phyloP scores from a whole-genome alignment of 306 rosid species.

The Mimosa bimucronata region DNA sequence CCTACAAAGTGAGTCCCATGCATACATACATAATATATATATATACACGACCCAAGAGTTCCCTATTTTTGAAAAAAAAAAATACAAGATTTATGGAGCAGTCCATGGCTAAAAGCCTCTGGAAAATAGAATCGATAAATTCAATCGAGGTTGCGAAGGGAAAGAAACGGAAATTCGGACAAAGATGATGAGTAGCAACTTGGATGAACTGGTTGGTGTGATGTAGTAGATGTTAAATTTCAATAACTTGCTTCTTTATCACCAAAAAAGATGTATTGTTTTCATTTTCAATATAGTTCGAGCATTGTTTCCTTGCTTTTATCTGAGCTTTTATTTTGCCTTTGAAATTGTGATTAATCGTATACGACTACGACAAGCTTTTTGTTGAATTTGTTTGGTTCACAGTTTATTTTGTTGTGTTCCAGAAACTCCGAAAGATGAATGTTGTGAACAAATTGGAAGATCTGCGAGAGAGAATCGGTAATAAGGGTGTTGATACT shows the following conservation, averaged over 20 bases:
- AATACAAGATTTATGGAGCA: too few species aligned
- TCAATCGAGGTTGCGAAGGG: not conserved
- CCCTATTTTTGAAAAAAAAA: too few species aligned
- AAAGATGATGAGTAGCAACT: conserved; percentile 29
- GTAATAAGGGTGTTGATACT: conserved; percentile 54
- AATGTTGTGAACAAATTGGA: conserved; percentile 52
- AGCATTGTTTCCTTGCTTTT: conserved; percentile 21
- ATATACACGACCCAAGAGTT: too few species aligned
- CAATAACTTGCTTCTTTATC: not conserved
- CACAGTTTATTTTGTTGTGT: not conserved
- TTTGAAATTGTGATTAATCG: not conserved
- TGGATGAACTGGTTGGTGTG: conserved; percentile 63
- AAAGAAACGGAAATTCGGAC: conserved; percentile 30
- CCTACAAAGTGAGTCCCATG: too few species aligned
- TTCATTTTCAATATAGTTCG: not conserved
- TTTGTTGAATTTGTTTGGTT: not conserved
- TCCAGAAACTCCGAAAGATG: conserved; percentile 52
- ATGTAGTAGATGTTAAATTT: conserved; percentile 19
- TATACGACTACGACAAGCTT: not conserved
- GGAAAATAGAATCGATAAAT: too few species aligned
- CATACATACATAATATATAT: too few species aligned
- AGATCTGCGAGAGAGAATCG: conserved; percentile 50
- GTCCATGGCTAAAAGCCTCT: too few species aligned
- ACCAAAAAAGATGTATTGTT: conserved; percentile 19
- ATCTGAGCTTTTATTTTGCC: not conserved